Base-by-base conservation (phyloP, 495 filamentous ascomycete genomes). In the Podospora didyma region DNA sequence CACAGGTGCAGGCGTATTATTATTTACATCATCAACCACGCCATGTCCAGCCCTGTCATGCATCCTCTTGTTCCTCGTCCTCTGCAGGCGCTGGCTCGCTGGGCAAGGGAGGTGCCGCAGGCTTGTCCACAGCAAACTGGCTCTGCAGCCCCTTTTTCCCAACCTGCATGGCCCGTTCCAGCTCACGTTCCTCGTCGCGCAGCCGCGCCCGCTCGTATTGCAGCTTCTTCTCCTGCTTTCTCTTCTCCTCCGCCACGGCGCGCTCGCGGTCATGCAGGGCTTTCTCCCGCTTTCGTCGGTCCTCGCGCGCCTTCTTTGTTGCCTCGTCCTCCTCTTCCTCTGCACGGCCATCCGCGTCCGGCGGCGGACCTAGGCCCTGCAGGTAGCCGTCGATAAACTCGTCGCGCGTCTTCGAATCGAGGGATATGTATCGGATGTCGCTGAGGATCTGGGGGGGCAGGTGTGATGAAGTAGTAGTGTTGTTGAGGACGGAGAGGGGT, bases 351-450 rank as follows among this genome's bases (percentile, higher is more conserved):
- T 14, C 12, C 12, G 4, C 39, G 12, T 42, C 39, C 0, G 89
- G 89, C 5, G 88, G 80, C 2, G 86, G 75, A 17, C 80, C 80
- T 2, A 97, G 70, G 2, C 84, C 88, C 41, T 86, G 80, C 23
- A 97, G 86, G 65, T 89, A 90, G 2, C 82, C 79, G 65, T 88
- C 83, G 19, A 96, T 79, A 9, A 98, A 75, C 11, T 84, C 77
- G 64, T 96, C 85, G 9, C 94, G 82, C 12, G 79, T 73, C 24
- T 82, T 76, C 0, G 84, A 69, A n/a, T 87, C 76, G 9, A 96
- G 75, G n/a, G 87, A 84, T 50, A 96, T 87, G 62, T 87, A 97
- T 48, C 89, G 84, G 17, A 96, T 64, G 70, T 97, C 92, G 0
- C 82, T 78, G 9, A 92, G 72, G 2, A 98, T 69, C 20, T 77